Base-by-base conservation (phyloP, 345 rosid genomes). In the Nephelium lappaceum region DNA sequence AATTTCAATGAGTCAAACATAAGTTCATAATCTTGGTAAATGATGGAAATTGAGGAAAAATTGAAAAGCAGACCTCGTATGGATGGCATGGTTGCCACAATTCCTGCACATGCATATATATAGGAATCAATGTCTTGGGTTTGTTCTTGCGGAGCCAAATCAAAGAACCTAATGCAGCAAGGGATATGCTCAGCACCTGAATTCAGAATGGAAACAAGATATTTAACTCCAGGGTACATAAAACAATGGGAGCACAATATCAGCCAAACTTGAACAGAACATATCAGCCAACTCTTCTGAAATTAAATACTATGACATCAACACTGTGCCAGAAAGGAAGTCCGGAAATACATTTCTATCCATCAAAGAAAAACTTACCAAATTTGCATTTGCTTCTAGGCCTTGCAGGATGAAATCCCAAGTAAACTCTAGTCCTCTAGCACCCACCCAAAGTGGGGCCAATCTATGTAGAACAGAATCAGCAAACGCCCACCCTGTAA, bases 121-220 rank as follows among this genome's bases (percentile, higher is more conserved):
- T 86, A 19, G 98, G 98, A 82, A 96, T 88, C 85, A 94, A 81
- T 6, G 93, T 85, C 89, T 85, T 96, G 9, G 99, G 98, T 67
- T 96, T 96, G 91, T 92, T 96, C 82, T 94, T 94, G 74, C 99
- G 89, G 62, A 95, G 95, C 98, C 98, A 95, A 91, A 95, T 95
- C 86, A 95, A 82, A 21, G 99, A 95, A 75, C 98, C 99, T 85
- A 93, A 85, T 4, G 99, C 99, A 51, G 98, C 97, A 73, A 95
- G 89, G 47, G 99, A 95, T 84, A 95, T 88, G 19, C 93, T 89
- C 72, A 95, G 85, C 82, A 93, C 96, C 99, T 93, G 89, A 80
- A 68, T 65, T 67, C 65, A 77, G 74, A 71, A 79, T 43, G 4
- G 15, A 72, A 11, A 21, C 49, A 77, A 36, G 58, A 73, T 15